Percentiles rank a stretch among this genome's conserved stretches.
Evolutionary conservation across 140 eudicot species (phyloP).

Genomic region (Senecio squalidus): DNA sequence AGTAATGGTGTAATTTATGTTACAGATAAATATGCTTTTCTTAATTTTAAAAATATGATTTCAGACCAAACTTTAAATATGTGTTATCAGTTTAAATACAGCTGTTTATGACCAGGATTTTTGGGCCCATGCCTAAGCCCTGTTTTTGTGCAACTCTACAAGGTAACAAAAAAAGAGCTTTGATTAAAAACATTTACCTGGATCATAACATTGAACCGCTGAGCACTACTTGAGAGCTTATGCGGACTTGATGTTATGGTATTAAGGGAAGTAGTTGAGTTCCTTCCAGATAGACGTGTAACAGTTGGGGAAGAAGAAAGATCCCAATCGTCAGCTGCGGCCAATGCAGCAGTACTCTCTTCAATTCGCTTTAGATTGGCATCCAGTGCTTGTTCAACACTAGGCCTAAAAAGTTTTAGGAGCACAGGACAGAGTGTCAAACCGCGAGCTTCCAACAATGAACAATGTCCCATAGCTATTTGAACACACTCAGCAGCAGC

Average conservation of each 20-base stretch:
- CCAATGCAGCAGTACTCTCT: constrained; percentile 96
- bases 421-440: constrained; percentile 94
- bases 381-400: constrained; percentile 99
- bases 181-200: constrained; percentile 49
- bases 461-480: constrained; percentile 96
- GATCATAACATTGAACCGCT: constrained; percentile 88
- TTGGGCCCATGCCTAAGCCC: too few species aligned
- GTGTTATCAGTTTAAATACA: too few species aligned
- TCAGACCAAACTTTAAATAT: too few species aligned
- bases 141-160: not conserved
- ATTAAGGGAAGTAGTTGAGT: constrained; percentile 43
- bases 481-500: constrained; percentile 99
- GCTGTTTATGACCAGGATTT: too few species aligned
- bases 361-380: constrained; percentile 91
- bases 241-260: constrained; percentile 42
- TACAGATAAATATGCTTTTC: too few species aligned
- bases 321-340: constrained; percentile 99
- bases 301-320: constrained; percentile 61
- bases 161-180: not conserved
- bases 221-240: constrained; percentile 96
- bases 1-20: too few species aligned
- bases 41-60: too few species aligned
- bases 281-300: constrained; percentile 72
- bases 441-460: constrained; percentile 88
- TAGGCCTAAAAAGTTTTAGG: constrained; percentile 84